Conservation (phyloP, 345 rosid genomes). For the Citrus reticulata region DNA sequence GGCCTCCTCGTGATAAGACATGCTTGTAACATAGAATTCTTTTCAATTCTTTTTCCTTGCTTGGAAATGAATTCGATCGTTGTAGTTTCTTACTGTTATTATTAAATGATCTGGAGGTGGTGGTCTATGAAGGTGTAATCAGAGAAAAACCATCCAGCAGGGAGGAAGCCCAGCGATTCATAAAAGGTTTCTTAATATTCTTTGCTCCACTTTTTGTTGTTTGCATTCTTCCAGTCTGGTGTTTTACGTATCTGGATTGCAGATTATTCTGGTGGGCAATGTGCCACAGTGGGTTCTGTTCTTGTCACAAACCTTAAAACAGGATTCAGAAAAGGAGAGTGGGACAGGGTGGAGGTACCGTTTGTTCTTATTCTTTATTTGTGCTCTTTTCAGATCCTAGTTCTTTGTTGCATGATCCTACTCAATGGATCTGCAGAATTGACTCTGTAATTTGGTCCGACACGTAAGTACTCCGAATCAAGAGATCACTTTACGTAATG, state of each 20-base stretch:
- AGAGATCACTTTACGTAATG: too few species aligned
- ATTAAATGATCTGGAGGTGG: conserved; percentile 62
- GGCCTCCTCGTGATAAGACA: conserved; percentile 31
- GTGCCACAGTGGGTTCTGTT: conserved; percentile 85
- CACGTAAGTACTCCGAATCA: not conserved
- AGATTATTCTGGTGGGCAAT: conserved; percentile 73
- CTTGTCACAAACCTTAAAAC: conserved; percentile 72
- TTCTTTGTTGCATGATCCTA: not conserved
- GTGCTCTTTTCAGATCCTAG: not conserved
- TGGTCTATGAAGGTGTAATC: conserved; percentile 67
- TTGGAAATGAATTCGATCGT: conserved; percentile 4
- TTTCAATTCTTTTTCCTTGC: conserved; percentile 1
- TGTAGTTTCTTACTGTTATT: conserved; percentile 31
- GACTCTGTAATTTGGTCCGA: not conserved
- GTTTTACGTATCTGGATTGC: conserved; percentile 13
- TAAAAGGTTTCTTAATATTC: conserved; percentile 47
- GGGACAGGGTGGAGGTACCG: conserved; percentile 80
- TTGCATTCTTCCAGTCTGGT: conserved; percentile 3
- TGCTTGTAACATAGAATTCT: conserved; percentile 4
- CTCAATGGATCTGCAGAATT: not conserved
- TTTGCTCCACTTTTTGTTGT: not conserved
- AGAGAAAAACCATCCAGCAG: conserved; percentile 80
- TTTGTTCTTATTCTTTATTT: conserved; percentile 1
- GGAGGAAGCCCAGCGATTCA: conserved; percentile 71
- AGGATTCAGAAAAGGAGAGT: conserved; percentile 63